Evolutionary conservation across 2,329 filamentous ascomycete genomes (phyloP).

Genomic region (Coniochaeta sp.): DNA sequence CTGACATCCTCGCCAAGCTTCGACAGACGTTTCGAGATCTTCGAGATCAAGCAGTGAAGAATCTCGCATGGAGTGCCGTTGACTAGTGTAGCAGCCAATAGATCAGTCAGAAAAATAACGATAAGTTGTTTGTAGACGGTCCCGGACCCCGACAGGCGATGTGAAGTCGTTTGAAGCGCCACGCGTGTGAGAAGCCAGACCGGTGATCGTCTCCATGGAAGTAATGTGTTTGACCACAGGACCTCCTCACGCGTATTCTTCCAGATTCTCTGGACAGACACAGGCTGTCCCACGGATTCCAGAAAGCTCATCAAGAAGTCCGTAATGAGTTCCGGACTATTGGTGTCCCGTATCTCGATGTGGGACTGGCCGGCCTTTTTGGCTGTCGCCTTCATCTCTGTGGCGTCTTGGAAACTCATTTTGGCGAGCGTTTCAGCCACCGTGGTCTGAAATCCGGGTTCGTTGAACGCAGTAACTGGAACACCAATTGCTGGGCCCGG

Average conservation of each 20-base stretch:
- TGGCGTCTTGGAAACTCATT: conserved; percentile 20
- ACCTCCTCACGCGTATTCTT: conserved; percentile 52
- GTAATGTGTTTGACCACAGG: conserved; percentile 23
- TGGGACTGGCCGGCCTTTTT: conserved; percentile 28
- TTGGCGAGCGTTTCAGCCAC: conserved; percentile 17
- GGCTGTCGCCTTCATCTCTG: conserved; percentile 12
- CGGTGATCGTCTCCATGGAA: conserved; percentile 11
- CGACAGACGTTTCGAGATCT: conserved; percentile 31
- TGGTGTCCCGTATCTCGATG: conserved; percentile 40
- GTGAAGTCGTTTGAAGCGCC: conserved; percentile 7
- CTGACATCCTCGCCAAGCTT: conserved; percentile 25
- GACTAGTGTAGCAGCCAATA: conserved; percentile 22
- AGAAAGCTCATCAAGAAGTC: conserved; percentile 37
- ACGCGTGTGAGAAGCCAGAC: conserved; percentile 10
- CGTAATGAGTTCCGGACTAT: conserved; percentile 41
- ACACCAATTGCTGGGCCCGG: conserved; percentile 18
- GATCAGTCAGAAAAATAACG: conserved; percentile 31
- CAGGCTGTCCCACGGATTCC: conserved; percentile 25
- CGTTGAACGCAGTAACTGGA: conserved; percentile 4
- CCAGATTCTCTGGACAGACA: conserved; percentile 23
- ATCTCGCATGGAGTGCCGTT: conserved; percentile 16
- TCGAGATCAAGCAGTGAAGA: conserved; percentile 33
- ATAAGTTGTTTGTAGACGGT: conserved; percentile 44
- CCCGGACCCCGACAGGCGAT: not conserved
- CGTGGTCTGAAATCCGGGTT: conserved; percentile 12